Evolutionary conservation across 1,139 yeast genomes (phyloP), one percentile per base, ranked within the genome.

Genomic region (Candida sanyaensis): DNA sequence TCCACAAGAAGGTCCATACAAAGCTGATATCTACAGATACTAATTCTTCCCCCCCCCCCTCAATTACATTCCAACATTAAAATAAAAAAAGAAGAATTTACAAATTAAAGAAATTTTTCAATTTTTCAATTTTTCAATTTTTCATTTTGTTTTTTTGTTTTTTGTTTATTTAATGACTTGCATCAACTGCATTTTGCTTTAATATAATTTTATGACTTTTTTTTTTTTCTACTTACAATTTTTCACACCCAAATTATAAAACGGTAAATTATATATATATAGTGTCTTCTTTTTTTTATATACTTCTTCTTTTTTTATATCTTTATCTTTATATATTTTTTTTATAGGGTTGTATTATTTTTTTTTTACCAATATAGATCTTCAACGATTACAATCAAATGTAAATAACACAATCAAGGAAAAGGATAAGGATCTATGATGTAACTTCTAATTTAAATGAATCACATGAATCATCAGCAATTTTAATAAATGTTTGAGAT

Each of bases 11-110:
- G 99, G 99, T 81, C 99, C 99, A 66, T 93, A 68, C 96, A 93
- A 93, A 88, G 86, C 97, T 69, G 99, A 93, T 65, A 89, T 86
- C 80, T 93, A 93, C 96, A 90, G 97, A 84, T 93, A 93, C 81
- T 93, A 90, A 76, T n/a, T n/a, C n/a, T n/a, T n/a, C n/a, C n/a
- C n/a, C n/a, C n/a, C n/a, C n/a, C n/a, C n/a, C n/a, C n/a, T n/a
- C n/a, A n/a, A n/a, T n/a, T n/a, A n/a, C n/a, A n/a, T n/a, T n/a
- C n/a, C n/a, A n/a, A n/a, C n/a, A n/a, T n/a, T n/a, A n/a, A n/a
- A n/a, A n/a, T n/a, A n/a, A n/a, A n/a, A n/a, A n/a, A n/a, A n/a
- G n/a, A n/a, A n/a, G n/a, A n/a, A n/a, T n/a, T n/a, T n/a, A n/a
- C n/a, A n/a, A n/a, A n/a, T n/a, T n/a, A n/a, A n/a, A n/a, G n/a